Percentiles rank a stretch among this genome's conserved stretches.
phyloP scores from a whole-genome alignment of 164 flowering plant genomes.

The Taxillus chinensis region DNA sequence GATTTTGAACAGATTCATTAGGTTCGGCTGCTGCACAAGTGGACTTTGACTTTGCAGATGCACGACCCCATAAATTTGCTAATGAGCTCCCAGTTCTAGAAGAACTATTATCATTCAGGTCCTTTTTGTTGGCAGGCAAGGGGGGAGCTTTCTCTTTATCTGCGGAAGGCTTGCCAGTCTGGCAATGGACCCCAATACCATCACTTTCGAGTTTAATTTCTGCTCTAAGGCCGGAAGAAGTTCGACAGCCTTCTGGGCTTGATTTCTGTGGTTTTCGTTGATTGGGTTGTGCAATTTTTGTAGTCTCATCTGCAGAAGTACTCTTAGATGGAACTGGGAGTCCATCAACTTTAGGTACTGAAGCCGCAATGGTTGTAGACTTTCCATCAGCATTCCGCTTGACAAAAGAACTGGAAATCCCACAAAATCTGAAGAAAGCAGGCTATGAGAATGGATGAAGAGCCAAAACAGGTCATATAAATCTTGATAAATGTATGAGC shows the following conservation, averaged over 20 bases:
- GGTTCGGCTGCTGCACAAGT: slow-evolving; percentile 22
- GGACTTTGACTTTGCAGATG: slow-evolving; percentile 51
- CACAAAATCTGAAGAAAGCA: slow-evolving; percentile 52
- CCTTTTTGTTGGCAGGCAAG: slow-evolving; percentile 34
- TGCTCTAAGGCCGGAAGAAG: slow-evolving; percentile 19
- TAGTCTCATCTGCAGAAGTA: slow-evolving; percentile 15
- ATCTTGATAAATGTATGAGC: background rate
- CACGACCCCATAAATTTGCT: slow-evolving; percentile 82
- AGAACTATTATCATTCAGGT: slow-evolving; percentile 36
- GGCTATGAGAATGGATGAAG: background rate
- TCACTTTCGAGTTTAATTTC: slow-evolving; percentile 26
- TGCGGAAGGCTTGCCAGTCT: slow-evolving; percentile 22
- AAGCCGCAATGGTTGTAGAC: slow-evolving; percentile 14
- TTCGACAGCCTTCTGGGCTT: slow-evolving; percentile 26
- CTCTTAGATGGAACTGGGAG: slow-evolving; percentile 21
- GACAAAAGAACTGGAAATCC: slow-evolving; percentile 62
- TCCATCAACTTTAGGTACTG: slow-evolving; percentile 23
- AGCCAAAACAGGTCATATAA: background rate
- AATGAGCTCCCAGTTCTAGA: slow-evolving; percentile 51
- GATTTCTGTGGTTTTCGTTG: slow-evolving; percentile 28
- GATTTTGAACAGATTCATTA: slow-evolving; percentile 12
- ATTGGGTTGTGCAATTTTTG: slow-evolving; percentile 20
- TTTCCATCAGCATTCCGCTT: slow-evolving; percentile 42
- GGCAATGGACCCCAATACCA: slow-evolving; percentile 19
- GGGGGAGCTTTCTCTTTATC: slow-evolving; percentile 30